A percentile compares a stretch with the other conserved stretches of the same genome.
phyloP scores from a whole-genome alignment of 805 yeast genomes.

The Saccharomycopsis guyanensis region DNA sequence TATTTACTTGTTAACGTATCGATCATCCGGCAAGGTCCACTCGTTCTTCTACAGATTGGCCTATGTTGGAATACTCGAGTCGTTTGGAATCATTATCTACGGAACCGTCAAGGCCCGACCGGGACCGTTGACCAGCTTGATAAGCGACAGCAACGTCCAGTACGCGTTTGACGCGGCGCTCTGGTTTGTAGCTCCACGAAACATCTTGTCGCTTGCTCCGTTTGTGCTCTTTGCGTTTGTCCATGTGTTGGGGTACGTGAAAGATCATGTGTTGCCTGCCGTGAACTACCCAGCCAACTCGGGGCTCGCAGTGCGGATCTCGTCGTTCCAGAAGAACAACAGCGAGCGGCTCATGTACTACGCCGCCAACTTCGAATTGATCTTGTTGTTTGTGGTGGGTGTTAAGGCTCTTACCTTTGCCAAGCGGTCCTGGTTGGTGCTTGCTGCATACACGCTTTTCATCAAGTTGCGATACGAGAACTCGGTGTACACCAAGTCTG shows the following conservation, averaged over 20 bases:
- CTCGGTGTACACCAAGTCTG: conserved; percentile 62
- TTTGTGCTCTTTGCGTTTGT: conserved; percentile 71
- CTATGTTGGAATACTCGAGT: conserved; percentile 55
- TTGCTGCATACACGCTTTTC: conserved; percentile 51
- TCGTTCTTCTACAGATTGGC: conserved; percentile 48
- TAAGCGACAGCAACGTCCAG: conserved; percentile 63
- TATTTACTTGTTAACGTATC: conserved; percentile 32
- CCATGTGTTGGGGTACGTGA: conserved; percentile 69
- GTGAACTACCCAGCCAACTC: conserved; percentile 29
- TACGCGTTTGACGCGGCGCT: conserved; percentile 52
- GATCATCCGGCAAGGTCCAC: conserved; percentile 31
- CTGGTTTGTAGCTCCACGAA: conserved; percentile 52
- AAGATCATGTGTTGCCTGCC: conserved; percentile 60
- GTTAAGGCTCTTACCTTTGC: conserved; percentile 53
- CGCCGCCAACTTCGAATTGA: conserved; percentile 54
- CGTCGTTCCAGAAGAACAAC: conserved; percentile 40
- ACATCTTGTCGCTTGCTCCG: conserved; percentile 59
- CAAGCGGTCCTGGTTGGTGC: conserved; percentile 52
- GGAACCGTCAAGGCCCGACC: conserved; percentile 38
- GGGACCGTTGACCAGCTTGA: conserved; percentile 26
- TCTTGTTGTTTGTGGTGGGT: conserved; percentile 34
- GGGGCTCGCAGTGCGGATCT: conserved; percentile 22
- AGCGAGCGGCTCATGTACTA: conserved; percentile 52
- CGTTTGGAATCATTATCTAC: conserved; percentile 69
- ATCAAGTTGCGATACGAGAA: conserved; percentile 72